phyloP scores from a whole-genome alignment of 176 grass and related monocot genomes.

The Oryza coarctata region DNA sequence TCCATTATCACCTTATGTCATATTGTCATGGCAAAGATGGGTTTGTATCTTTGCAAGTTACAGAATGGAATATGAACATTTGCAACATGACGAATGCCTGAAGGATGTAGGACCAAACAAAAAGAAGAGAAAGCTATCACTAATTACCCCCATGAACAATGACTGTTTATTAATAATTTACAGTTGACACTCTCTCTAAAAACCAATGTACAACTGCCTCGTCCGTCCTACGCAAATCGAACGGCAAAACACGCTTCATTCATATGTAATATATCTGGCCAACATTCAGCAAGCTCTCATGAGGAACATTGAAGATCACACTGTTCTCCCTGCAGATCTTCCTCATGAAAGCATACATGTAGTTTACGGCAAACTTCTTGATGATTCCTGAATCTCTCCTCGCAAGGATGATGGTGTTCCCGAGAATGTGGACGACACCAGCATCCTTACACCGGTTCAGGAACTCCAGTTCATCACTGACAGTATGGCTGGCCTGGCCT shows the following conservation, averaged over 20 bases:
- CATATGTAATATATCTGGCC: slow-evolving; percentile 90
- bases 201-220: not conserved
- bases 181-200: not conserved
- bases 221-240: not conserved
- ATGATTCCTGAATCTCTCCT: slow-evolving; percentile 67
- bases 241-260: not conserved
- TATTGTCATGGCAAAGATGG: not conserved
- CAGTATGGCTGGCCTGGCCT: slow-evolving; percentile 40
- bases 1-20: not conserved
- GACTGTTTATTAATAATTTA: slow-evolving; percentile 22
- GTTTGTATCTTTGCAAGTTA: slow-evolving; percentile 10
- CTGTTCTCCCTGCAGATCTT: slow-evolving; percentile 95
- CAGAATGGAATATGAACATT: not conserved
- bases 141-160: slow-evolving; percentile 2
- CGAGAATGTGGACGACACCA: slow-evolving; percentile 93
- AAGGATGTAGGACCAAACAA: not conserved
- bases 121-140: not conserved
- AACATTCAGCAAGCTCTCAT: slow-evolving; percentile 91
- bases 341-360: slow-evolving; percentile 88
- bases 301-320: slow-evolving; percentile 86
- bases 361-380: slow-evolving; percentile 77
- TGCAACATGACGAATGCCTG: not conserved
- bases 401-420: slow-evolving; percentile 85
- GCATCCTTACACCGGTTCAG: slow-evolving; percentile 86
- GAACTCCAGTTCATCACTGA: slow-evolving; percentile 78